Percentiles rank a stretch among this genome's conserved stretches.
Conservation (phyloP, 768 basidiomycete species). For the Neoboletus magnificus region DNA sequence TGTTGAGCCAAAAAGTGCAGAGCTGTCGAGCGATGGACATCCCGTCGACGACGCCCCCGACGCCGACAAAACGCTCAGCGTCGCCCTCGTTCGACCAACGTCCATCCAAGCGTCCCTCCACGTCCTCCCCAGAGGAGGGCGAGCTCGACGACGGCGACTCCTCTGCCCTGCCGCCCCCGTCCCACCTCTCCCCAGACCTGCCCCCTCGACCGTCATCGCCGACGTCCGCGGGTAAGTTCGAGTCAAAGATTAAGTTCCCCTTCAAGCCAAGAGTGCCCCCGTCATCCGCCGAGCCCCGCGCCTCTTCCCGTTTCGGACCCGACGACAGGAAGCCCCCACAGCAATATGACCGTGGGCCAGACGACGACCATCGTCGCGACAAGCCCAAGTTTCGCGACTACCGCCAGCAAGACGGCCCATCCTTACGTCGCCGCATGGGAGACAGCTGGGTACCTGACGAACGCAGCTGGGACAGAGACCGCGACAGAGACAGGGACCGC, state of each 20-base stretch:
- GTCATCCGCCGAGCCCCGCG: constrained; percentile 17
- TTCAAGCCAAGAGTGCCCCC: constrained; percentile 51
- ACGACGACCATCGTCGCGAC: constrained; percentile 43
- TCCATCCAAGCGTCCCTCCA: constrained; percentile 51
- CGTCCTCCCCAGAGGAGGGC: constrained; percentile 76
- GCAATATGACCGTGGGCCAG: constrained; percentile 40
- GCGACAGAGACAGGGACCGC: constrained; percentile 28
- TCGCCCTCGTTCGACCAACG: constrained; percentile 52
- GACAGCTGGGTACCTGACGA: constrained; percentile 28
- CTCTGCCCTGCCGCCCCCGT: constrained; percentile 2
- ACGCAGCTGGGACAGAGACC: constrained; percentile 22
- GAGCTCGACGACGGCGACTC: constrained; percentile 63
- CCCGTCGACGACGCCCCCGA: constrained; percentile 13
- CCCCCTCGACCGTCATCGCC: constrained; percentile 34
- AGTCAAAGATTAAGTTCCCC: constrained; percentile 63
- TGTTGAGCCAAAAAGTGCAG: not conserved
- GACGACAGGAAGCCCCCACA: constrained; percentile 25
- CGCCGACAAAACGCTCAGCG: constrained; percentile 50
- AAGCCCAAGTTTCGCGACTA: constrained; percentile 20
- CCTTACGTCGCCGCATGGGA: constrained; percentile 17
- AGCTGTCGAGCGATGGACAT: constrained; percentile 15
- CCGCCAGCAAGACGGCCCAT: constrained; percentile 15
- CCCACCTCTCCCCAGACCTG: constrained; percentile 12
- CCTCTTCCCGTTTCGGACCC: constrained; percentile 32
- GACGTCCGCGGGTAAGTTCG: constrained; percentile 31